Percentiles rank a stretch among this genome's conserved stretches.
Conservation (phyloP, 2,329 filamentous ascomycete genomes). For the Myriosclerotinia scirpicola region DNA sequence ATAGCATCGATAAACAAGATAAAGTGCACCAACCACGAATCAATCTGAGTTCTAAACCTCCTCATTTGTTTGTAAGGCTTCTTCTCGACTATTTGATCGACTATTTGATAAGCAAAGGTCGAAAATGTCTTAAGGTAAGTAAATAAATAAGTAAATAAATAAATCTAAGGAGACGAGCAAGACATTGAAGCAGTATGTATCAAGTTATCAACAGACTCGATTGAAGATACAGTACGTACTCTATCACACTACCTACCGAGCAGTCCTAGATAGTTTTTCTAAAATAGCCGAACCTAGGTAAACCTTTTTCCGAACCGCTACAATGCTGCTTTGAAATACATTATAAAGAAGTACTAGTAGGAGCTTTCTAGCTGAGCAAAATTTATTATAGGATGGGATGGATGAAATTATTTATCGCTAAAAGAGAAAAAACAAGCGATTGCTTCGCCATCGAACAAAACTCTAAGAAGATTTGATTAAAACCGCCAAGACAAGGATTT, state of each 20-base stretch:
- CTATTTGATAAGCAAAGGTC: background rate
- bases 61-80: background rate
- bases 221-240: too few relatives aligned
- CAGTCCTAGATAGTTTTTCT: background rate
- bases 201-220: too few relatives aligned
- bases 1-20: constrained; percentile 2
- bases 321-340: constrained; percentile 9
- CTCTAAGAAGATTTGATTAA: constrained; percentile 8
- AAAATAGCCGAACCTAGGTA: background rate
- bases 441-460: background rate
- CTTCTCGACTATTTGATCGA: background rate
- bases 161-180: background rate
- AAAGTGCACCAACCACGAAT: constrained; percentile 12
- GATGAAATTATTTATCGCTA: background rate
- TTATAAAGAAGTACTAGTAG: background rate
- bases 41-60: background rate
- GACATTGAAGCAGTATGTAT: background rate
- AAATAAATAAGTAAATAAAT: too few relatives aligned
- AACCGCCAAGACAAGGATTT: background rate
- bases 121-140: too few relatives aligned
- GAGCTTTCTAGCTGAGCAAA: background rate
- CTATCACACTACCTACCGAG: background rate
- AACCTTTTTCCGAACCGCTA: background rate
- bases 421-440: background rate
- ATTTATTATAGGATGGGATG: background rate